Evolutionary conservation across 2,329 filamentous ascomycete species (phyloP), one percentile per base, ranked within the genome.

Genomic region (Dendrostoma leiphaemia): DNA sequence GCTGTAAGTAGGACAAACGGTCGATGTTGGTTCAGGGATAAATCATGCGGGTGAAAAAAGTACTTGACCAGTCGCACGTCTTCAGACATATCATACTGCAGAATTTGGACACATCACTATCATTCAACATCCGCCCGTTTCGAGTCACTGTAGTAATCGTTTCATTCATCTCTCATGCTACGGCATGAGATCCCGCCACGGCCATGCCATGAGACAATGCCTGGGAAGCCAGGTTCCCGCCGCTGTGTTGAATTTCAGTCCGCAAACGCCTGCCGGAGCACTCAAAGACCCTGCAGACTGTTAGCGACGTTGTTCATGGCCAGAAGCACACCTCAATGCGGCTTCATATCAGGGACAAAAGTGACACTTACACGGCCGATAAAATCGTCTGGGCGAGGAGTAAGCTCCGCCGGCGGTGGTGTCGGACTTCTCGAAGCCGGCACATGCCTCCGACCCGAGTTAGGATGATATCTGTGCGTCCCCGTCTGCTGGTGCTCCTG

Each of bases 381-480:
- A 19, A 58, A 58, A 15, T 55, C 56, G 29, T 49, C 44, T 6
- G 52, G 55, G 3, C 31, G 46, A 6, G 29, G n/a, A 17, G 45
- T 40, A 24, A 28, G n/a, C 9, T 26, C 28, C 17, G 43, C 35
- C 19, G 46, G 35, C 2, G 55, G 55, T 6, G 55, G 55, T 12
- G 34, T 47, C 29, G 51, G 51, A 7, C 37, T 48, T 23, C 38
- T 28, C 29, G 38, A 37, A 17, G 38, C 48, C 3, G 46, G 52
- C 24, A 47, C 48, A 21, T 49, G 48, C 24, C 56, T 48, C 32
- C 50, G 43, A 1, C 52, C 56, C 13, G 56, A 58, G n/a, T 41
- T 46, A 0, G 56, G 52, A 17, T 58, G 56, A 10, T 58, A 58
- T 6, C 52, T 43, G 35, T 58, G 56, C 5, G 47, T 51, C 4